phyloP scores from a whole-genome alignment of 306 rosid genomes.

The Luffa aegyptiaca region DNA sequence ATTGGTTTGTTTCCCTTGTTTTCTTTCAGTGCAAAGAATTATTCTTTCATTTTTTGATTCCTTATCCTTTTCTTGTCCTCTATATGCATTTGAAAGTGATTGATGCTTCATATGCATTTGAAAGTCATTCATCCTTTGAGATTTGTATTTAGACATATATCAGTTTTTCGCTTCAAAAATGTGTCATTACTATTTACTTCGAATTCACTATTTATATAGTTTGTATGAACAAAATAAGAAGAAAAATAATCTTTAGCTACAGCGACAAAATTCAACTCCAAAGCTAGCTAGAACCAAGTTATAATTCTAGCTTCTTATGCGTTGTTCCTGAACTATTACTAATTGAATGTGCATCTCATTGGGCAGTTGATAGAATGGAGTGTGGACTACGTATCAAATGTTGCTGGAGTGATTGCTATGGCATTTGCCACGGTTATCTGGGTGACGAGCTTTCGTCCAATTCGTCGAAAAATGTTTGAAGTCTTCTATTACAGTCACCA shows the following conservation, averaged over 20 bases:
- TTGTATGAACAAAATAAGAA: background rate
- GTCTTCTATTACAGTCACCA: constrained; percentile 67
- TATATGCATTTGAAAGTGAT: background rate
- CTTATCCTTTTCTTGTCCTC: background rate
- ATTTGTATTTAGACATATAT: background rate
- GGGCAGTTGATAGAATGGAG: constrained; percentile 41
- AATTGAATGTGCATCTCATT: background rate
- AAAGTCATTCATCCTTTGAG: background rate
- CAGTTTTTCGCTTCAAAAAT: too few species aligned
- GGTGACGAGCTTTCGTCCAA: constrained; percentile 33
- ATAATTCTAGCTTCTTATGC: background rate
- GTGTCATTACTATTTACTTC: too few species aligned
- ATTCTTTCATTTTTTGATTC: background rate
- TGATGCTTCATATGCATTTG: background rate
- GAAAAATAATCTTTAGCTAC: background rate
- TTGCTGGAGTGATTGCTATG: constrained; percentile 49
- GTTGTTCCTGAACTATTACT: background rate
- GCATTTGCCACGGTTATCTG: constrained; percentile 39
- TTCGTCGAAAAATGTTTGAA: constrained; percentile 55
- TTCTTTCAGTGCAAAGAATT: background rate
- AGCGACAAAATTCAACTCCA: background rate
- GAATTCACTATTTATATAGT: too few species aligned
- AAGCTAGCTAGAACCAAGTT: background rate
- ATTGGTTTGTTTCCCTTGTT: background rate
- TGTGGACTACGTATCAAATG: constrained; percentile 35